Evolutionary conservation across 441 rosid species (phyloP).

Genomic region (Pelargonium fulgidum): DNA sequence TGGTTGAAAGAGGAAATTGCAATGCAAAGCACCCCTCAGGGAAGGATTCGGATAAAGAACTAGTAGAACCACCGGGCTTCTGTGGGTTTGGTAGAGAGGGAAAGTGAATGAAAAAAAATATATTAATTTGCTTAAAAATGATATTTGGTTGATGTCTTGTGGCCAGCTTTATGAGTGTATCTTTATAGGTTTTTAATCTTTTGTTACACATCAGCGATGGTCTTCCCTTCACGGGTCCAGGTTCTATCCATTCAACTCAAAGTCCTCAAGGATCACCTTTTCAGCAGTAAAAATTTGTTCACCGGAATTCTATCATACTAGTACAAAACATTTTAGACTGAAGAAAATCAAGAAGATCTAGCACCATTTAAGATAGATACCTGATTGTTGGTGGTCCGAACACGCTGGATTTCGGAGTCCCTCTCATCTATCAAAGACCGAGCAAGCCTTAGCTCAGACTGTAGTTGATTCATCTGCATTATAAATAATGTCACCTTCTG

Average conservation of each 20-base stretch:
- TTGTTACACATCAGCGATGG: not conserved
- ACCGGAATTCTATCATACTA: not conserved
- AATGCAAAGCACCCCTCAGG: not conserved
- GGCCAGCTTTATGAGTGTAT: not conserved
- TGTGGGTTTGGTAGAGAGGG: not conserved
- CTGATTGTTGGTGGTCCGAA: constrained; percentile 77
- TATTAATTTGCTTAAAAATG: constrained; percentile 2
- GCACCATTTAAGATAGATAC: constrained; percentile 25
- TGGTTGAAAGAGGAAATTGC: not conserved
- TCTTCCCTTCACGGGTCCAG: not conserved
- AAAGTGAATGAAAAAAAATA: not conserved
- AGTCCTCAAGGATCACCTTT: not conserved
- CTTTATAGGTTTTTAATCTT: not conserved
- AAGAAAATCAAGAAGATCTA: not conserved
- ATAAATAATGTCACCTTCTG: constrained; percentile 7
- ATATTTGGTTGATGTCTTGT: not conserved
- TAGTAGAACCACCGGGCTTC: not conserved
- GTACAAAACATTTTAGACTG: not conserved
- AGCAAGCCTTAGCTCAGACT: constrained; percentile 84
- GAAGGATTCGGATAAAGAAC: not conserved
- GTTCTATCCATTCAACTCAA: not conserved
- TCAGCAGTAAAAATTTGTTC: not conserved
- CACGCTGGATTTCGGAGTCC: constrained; percentile 72
- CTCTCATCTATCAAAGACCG: constrained; percentile 82
- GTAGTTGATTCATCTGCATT: constrained; percentile 82